Evolutionary conservation across 2,329 filamentous ascomycete species (phyloP).

Genomic region (Beauveria rudraprayagi): DNA sequence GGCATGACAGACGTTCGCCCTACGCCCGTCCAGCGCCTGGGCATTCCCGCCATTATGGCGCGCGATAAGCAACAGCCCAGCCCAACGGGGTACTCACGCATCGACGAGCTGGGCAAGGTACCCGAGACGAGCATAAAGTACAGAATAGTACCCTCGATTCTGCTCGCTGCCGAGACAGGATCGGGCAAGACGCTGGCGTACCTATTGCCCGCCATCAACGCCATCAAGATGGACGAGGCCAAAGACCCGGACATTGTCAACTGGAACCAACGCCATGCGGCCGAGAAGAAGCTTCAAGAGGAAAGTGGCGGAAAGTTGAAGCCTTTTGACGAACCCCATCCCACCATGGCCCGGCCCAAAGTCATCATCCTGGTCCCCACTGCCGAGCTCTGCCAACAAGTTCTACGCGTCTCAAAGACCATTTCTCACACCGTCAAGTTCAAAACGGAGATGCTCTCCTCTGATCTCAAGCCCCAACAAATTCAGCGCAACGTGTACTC

Average conservation of each 20-base stretch:
- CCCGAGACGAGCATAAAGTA: conserved; percentile 15
- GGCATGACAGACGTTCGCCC: conserved; percentile 69
- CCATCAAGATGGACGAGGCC: conserved; percentile 68
- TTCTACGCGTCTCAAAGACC: conserved; percentile 70
- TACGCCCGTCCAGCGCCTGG: conserved; percentile 82
- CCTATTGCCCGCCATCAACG: conserved; percentile 74
- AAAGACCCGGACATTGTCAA: conserved; percentile 50
- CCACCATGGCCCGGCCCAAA: conserved; percentile 68
- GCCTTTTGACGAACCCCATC: conserved; percentile 60
- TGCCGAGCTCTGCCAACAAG: conserved; percentile 83
- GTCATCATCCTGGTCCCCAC: conserved; percentile 86
- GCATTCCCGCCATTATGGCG: conserved; percentile 70
- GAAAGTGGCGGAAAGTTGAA: conserved; percentile 49
- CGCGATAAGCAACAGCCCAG: no score
- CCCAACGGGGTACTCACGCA: no score
- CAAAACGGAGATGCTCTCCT: conserved; percentile 74
- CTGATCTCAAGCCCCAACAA: conserved; percentile 64
- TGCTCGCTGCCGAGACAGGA: conserved; percentile 91
- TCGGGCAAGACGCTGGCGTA: conserved; percentile 97
- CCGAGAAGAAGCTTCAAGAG: conserved; percentile 48
- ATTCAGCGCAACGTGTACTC: conserved; percentile 83
- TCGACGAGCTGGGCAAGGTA: conserved; percentile 31
- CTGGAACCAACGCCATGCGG: conserved; percentile 46
- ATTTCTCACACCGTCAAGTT: conserved; percentile 83
- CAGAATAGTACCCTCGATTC: conserved; percentile 39